A percentile compares a stretch with the other conserved stretches of the same genome.
Evolutionary conservation across 148 eudicot species (phyloP).

Genomic region (Chenopodium formosanum): DNA sequence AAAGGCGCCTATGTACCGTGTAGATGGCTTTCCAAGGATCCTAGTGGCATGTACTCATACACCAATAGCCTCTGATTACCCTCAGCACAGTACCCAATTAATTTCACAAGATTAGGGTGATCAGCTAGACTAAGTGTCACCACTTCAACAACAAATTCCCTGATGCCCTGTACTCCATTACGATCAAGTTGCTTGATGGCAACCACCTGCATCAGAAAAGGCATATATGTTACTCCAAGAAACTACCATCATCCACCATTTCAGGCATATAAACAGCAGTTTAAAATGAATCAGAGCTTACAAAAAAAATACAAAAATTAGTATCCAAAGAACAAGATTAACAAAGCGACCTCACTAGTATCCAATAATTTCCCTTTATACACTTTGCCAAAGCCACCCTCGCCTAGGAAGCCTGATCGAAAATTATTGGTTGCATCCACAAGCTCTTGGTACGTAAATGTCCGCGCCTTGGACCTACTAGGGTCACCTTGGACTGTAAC

Average conservation of each 20-base stretch:
- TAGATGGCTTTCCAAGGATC: conserved; percentile 75
- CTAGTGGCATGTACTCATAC: conserved; percentile 84
- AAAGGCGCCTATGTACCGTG: conserved; percentile 44
- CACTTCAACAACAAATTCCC: conserved; percentile 86
- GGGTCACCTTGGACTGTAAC: conserved; percentile 13
- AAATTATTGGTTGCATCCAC: conserved; percentile 30
- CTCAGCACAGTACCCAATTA: conserved; percentile 84
- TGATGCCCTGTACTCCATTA: conserved; percentile 67
- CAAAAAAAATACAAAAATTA: background rate
- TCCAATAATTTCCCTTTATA: conserved; percentile 32
- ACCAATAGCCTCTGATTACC: conserved; percentile 83
- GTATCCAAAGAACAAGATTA: background rate
- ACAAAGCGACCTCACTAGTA: conserved; percentile 30
- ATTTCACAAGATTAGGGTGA: conserved; percentile 80
- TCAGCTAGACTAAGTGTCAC: conserved; percentile 60
- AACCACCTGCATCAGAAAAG: conserved; percentile 43
- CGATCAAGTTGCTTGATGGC: conserved; percentile 83
- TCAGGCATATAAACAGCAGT: background rate
- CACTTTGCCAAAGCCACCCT: conserved; percentile 50
- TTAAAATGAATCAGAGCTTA: background rate
- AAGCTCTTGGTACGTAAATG: conserved; percentile 25
- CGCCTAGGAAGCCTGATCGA: conserved; percentile 36
- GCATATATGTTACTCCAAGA: background rate
- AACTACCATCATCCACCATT: background rate
- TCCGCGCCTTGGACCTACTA: conserved; percentile 18